Evolutionary conservation across 305 asterid genomes (phyloP).

Genomic region (Rubia peregrina): DNA sequence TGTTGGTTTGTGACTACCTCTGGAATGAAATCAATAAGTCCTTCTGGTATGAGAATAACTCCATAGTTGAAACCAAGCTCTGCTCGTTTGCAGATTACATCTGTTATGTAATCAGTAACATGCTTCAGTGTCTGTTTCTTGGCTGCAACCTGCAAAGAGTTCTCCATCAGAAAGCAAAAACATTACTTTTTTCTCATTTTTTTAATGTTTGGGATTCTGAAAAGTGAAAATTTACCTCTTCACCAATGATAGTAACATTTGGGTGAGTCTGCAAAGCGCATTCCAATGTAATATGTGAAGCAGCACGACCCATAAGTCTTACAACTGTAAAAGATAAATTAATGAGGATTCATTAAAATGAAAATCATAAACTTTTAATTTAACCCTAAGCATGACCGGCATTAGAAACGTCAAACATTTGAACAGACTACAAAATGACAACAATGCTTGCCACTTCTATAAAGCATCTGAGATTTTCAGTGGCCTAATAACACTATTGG

Average conservation of each 20-base stretch:
- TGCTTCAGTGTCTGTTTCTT: slow-evolving; percentile 54
- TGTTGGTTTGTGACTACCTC: slow-evolving; percentile 32
- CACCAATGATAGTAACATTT: slow-evolving; percentile 53
- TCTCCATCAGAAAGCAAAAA: neutral
- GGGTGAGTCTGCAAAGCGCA: slow-evolving; percentile 66
- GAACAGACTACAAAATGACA: neutral
- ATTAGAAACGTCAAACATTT: neutral
- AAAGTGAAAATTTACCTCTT: slow-evolving; percentile 38
- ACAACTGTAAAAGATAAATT: slow-evolving; percentile 23
- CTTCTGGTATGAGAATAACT: slow-evolving; percentile 60
- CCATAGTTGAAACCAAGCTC: slow-evolving; percentile 52
- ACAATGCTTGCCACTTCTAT: neutral
- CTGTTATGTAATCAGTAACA: slow-evolving; percentile 50
- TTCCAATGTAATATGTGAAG: slow-evolving; percentile 59
- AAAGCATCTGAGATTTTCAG: neutral
- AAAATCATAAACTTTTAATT: neutral
- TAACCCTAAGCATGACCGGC: neutral
- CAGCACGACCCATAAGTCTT: slow-evolving; percentile 67
- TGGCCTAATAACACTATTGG: neutral
- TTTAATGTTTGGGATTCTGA: neutral
- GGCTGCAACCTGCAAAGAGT: slow-evolving; percentile 48
- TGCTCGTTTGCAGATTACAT: slow-evolving; percentile 57
- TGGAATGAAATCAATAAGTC: slow-evolving; percentile 64
- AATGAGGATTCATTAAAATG: neutral
- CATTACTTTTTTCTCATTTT: neutral